Evolutionary conservation across 768 basidiomycete genomes (phyloP).

Genomic region (Tricholoma hemisulphureum): DNA sequence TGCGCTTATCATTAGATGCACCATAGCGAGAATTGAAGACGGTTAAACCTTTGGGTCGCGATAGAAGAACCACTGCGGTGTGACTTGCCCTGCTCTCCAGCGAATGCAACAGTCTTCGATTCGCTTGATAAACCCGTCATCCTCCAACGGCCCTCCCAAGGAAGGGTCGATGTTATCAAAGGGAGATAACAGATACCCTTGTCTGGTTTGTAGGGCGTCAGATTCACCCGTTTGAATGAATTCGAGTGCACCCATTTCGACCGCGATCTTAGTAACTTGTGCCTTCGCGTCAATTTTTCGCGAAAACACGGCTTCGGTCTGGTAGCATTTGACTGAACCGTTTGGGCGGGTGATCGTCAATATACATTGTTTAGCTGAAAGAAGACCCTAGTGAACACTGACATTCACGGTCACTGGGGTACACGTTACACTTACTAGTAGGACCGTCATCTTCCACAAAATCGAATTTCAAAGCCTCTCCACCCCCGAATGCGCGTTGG

Average conservation of each 20-base stretch:
- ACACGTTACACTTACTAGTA: conserved; percentile 34
- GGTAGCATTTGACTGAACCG: conserved; percentile 51
- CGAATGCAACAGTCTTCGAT: conserved; percentile 56
- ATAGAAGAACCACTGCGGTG: conserved; percentile 53
- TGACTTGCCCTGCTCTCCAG: conserved; percentile 52
- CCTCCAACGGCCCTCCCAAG: not conserved
- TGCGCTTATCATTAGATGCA: not conserved
- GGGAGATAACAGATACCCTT: conserved; percentile 33
- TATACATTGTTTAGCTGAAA: conserved; percentile 56
- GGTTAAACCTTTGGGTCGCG: conserved; percentile 28
- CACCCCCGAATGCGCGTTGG: conserved; percentile 40
- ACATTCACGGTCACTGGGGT: not conserved
- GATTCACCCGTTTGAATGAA: conserved; percentile 52
- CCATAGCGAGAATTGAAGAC: not conserved
- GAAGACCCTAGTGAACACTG: not conserved
- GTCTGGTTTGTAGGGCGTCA: conserved; percentile 31
- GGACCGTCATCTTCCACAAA: conserved; percentile 40
- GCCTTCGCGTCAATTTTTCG: conserved; percentile 54
- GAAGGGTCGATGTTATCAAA: conserved; percentile 24
- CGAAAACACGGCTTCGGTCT: conserved; percentile 43
- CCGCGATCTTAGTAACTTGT: conserved; percentile 50
- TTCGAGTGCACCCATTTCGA: conserved; percentile 59
- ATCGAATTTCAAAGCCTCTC: conserved; percentile 45
- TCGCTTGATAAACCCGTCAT: conserved; percentile 29
- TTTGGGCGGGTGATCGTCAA: conserved; percentile 59